Evolutionary conservation across 768 basidiomycete genomes (phyloP).

Genomic region (Phlebiopsis flavidoalba): DNA sequence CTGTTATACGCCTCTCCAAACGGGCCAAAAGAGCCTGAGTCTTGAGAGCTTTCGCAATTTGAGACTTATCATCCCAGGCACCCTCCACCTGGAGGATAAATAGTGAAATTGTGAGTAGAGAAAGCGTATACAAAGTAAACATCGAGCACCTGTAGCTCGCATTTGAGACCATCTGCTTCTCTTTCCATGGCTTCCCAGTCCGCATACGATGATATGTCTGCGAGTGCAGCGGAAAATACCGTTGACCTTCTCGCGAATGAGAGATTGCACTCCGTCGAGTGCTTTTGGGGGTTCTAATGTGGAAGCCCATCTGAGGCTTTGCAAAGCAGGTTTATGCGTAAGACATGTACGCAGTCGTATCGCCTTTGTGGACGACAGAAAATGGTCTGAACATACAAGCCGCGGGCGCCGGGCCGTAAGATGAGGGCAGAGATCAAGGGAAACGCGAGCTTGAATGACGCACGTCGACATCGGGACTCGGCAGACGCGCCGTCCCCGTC

Average conservation of each 20-base stretch:
- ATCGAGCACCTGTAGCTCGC: not conserved
- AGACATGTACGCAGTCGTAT: not conserved
- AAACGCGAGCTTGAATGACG: slow-evolving; percentile 1
- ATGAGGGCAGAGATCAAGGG: slow-evolving; percentile 3
- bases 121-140: too few species aligned
- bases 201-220: not conserved
- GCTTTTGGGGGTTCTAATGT: not conserved
- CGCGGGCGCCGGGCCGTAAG: not conserved
- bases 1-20: slow-evolving; percentile 10
- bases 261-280: not conserved
- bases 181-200: slow-evolving; percentile 4
- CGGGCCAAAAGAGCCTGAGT: slow-evolving; percentile 7
- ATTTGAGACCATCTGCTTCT: not conserved
- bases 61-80: slow-evolving; percentile 6
- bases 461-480: not conserved
- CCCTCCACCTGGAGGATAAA: not conserved
- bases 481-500: not conserved
- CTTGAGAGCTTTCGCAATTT: slow-evolving; percentile 6
- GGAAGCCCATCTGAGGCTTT: not conserved
- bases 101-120: too few species aligned
- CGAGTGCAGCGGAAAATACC: not conserved
- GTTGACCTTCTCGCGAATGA: slow-evolving; percentile 3
- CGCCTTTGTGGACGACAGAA: not conserved
- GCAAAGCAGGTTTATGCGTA: not conserved
- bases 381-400: not conserved